Conservation (phyloP, 2,329 filamentous ascomycete genomes). For the Zymoseptoria crescenta region DNA sequence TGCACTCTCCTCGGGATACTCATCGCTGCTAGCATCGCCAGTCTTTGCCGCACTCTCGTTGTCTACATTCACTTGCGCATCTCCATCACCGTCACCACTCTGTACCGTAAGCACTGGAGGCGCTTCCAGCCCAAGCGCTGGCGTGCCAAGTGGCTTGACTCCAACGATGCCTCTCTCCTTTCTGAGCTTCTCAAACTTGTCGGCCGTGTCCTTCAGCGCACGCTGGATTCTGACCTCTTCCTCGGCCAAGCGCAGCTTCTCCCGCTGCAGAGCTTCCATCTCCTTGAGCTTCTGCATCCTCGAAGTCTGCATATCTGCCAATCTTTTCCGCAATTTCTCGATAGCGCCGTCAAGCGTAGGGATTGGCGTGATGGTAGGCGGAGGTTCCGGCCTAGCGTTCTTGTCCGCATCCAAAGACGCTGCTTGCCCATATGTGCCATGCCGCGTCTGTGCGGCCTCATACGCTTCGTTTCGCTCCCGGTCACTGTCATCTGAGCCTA, state of each 20-base stretch:
- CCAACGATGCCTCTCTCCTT: slow-evolving; percentile 36
- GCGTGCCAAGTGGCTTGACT: neutral
- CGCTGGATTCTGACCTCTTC: slow-evolving; percentile 74
- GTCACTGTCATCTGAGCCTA: slow-evolving; percentile 53
- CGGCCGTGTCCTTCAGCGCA: slow-evolving; percentile 71
- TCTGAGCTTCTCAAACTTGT: slow-evolving; percentile 56
- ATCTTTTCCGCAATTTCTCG: slow-evolving; percentile 52
- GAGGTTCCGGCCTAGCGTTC: slow-evolving; percentile 26
- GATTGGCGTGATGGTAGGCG: slow-evolving; percentile 63
- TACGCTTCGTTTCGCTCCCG: slow-evolving; percentile 66
- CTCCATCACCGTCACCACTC: neutral
- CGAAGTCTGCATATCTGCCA: slow-evolving; percentile 53
- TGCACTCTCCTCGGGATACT: slow-evolving; percentile 11
- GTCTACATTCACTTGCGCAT: slow-evolving; percentile 15
- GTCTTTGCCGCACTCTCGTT: slow-evolving; percentile 9
- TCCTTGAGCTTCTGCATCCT: slow-evolving; percentile 53
- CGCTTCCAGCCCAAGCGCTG: slow-evolving; percentile 10
- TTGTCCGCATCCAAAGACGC: slow-evolving; percentile 3
- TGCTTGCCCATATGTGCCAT: slow-evolving; percentile 60
- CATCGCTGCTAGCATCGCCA: slow-evolving; percentile 8
- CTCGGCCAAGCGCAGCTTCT: slow-evolving; percentile 59
- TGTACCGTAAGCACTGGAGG: neutral
- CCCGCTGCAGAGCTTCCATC: slow-evolving; percentile 59
- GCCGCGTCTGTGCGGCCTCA: slow-evolving; percentile 75
- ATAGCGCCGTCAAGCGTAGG: slow-evolving; percentile 65